Evolutionary conservation across 2,329 filamentous ascomycete species (phyloP).

Genomic region (Diaporthe sp.): DNA sequence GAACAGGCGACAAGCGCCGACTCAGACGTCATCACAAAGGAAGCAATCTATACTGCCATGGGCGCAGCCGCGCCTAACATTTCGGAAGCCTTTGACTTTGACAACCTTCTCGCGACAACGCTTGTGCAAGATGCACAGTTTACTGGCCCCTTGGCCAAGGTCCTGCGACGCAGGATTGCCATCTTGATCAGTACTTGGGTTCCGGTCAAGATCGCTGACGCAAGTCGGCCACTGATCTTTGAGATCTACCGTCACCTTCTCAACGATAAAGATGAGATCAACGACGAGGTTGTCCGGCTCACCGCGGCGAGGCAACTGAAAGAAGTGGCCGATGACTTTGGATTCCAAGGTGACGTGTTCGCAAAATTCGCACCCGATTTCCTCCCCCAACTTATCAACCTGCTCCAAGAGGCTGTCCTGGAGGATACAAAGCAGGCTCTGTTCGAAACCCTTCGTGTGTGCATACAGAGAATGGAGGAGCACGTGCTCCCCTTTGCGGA

Average conservation of each 20-base stretch:
- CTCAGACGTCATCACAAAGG: slow-evolving; percentile 84
- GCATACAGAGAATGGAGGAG: slow-evolving; percentile 86
- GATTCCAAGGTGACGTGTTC: slow-evolving; percentile 82
- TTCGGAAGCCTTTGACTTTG: slow-evolving; percentile 84
- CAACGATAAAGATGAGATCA: slow-evolving; percentile 80
- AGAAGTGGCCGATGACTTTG: slow-evolving; percentile 85
- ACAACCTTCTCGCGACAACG: slow-evolving; percentile 80
- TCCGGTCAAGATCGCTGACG: slow-evolving; percentile 78
- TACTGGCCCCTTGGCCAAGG: slow-evolving; percentile 74
- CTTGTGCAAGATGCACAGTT: slow-evolving; percentile 84
- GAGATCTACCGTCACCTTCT: slow-evolving; percentile 91
- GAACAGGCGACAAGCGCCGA: slow-evolving; percentile 77
- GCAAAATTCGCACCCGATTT: slow-evolving; percentile 82
- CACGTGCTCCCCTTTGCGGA: slow-evolving; percentile 79
- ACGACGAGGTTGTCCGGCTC: slow-evolving; percentile 92
- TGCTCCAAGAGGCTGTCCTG: slow-evolving; percentile 85
- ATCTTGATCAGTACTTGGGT: slow-evolving; percentile 94
- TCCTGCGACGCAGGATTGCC: slow-evolving; percentile 88
- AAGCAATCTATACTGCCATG: slow-evolving; percentile 94
- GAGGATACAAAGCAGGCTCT: slow-evolving; percentile 93
- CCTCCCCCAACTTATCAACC: slow-evolving; percentile 78
- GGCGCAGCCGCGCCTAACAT: slow-evolving; percentile 86
- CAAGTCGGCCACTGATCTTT: slow-evolving; percentile 82
- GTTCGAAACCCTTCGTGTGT: slow-evolving; percentile 85
- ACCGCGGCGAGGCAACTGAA: slow-evolving; percentile 90